Conservation (phyloP, 2,329 filamentous ascomycete genomes). For the Ustulina deusta region DNA sequence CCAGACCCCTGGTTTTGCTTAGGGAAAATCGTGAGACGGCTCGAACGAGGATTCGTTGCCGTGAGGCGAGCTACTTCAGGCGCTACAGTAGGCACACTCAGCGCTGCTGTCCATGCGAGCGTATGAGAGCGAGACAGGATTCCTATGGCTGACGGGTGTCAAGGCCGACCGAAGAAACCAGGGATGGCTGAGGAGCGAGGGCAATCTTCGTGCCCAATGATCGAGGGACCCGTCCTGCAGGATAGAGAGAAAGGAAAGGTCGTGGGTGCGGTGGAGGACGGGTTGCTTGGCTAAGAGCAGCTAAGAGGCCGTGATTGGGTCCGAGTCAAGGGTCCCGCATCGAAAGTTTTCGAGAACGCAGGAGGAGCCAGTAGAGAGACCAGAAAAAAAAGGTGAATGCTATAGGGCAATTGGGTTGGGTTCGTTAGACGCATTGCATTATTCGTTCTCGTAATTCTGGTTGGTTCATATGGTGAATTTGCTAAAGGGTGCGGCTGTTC, state of each 20-base stretch:
- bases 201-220: slow-evolving; percentile 54
- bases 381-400: slow-evolving; percentile 10
- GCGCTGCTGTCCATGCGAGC: slow-evolving; percentile 38
- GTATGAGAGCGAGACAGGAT: slow-evolving; percentile 41
- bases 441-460: slow-evolving; percentile 1
- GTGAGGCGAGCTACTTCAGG: slow-evolving; percentile 43
- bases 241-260: slow-evolving; percentile 45
- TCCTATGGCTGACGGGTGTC: slow-evolving; percentile 18
- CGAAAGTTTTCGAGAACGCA: slow-evolving; percentile 31
- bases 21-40: slow-evolving; percentile 34
- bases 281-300: slow-evolving; percentile 37
- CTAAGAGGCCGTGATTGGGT: slow-evolving; percentile 30
- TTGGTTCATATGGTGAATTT: slow-evolving; percentile 33
- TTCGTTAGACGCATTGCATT: slow-evolving; percentile 9
- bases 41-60: slow-evolving; percentile 45
- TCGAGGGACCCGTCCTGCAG: slow-evolving; percentile 44
- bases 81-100: slow-evolving; percentile 31
- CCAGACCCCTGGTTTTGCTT: slow-evolving; percentile 39
- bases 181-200: slow-evolving; percentile 41
- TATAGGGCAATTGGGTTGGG: slow-evolving; percentile 33
- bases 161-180: slow-evolving; percentile 44
- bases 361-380: neutral
- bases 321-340: slow-evolving; percentile 31
- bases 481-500: slow-evolving; percentile 34
- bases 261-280: slow-evolving; percentile 47